These are phyloP conservation scores for Pyropia yezoensis DNA, from an alignment of 23 red algal genomes.

Conservation along the genomic window DNA sequence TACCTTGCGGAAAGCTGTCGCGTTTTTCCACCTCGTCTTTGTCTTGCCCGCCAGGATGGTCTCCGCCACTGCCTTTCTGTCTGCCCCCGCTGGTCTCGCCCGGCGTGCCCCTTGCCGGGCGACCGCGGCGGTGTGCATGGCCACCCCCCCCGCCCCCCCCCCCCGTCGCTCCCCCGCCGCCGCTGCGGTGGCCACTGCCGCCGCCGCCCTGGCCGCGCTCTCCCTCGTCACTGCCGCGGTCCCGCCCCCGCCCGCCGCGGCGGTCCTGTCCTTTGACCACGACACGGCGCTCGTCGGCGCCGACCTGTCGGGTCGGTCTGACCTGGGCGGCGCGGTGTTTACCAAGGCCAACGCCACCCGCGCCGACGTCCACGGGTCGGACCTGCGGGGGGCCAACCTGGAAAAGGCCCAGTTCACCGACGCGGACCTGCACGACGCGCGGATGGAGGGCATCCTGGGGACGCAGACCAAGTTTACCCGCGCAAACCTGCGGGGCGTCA, in stretches of 20 bases:
- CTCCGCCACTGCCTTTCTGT: no score
- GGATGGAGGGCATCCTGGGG: slow-evolving; percentile 23
- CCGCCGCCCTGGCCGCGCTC: no score
- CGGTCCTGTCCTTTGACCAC: slow-evolving; percentile 34
- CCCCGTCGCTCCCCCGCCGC: no score
- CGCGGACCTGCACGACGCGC: slow-evolving; percentile 44
- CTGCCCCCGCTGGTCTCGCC: no score
- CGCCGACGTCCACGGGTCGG: slow-evolving; percentile 30
- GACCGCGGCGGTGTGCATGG: no score
- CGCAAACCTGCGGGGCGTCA: slow-evolving; percentile 44
- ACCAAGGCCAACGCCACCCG: slow-evolving; percentile 48
- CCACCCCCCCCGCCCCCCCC: no score
- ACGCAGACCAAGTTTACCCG: slow-evolving; percentile 53
- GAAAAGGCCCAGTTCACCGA: slow-evolving; percentile 52
- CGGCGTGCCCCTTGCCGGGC: no score
- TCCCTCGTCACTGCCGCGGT: no score
- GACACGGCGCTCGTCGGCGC: slow-evolving; percentile 52
- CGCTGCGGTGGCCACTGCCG: no score
- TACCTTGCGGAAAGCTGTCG: no score
- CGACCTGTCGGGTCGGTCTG: slow-evolving; percentile 47
- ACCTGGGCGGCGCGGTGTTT: slow-evolving; percentile 51
- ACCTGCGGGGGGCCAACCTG: slow-evolving; percentile 17
- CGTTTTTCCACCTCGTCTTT: no score
- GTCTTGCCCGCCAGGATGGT: no score
- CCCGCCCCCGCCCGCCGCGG: background rate